phyloP scores from a whole-genome alignment of 805 yeast species.

The Hermanozyma aechmeae region DNA sequence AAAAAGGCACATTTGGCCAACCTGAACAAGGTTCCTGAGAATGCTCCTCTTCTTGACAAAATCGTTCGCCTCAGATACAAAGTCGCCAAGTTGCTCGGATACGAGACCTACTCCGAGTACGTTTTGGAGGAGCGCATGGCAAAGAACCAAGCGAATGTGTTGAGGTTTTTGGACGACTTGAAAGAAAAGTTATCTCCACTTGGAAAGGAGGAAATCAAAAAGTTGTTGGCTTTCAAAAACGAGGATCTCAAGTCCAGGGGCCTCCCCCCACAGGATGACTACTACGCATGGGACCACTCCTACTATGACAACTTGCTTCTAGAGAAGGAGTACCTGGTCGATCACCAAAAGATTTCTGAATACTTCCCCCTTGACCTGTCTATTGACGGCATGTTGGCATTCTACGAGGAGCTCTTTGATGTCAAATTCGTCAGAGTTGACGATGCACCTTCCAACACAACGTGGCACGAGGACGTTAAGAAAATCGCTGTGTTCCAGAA shows the following conservation, averaged over 20 bases:
- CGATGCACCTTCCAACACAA: slow-evolving; percentile 27
- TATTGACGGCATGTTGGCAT: slow-evolving; percentile 55
- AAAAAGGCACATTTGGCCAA: slow-evolving; percentile 56
- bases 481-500: slow-evolving; percentile 68
- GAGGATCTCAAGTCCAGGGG: slow-evolving; percentile 40
- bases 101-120: slow-evolving; percentile 58
- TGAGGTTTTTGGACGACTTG: slow-evolving; percentile 54
- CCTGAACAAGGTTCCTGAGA: slow-evolving; percentile 54
- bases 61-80: slow-evolving; percentile 56
- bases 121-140: slow-evolving; percentile 78
- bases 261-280: slow-evolving; percentile 25
- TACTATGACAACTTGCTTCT: slow-evolving; percentile 58
- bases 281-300: slow-evolving; percentile 66
- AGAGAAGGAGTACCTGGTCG: slow-evolving; percentile 63
- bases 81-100: slow-evolving; percentile 58
- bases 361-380: slow-evolving; percentile 70
- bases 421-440: slow-evolving; percentile 53
- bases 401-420: slow-evolving; percentile 63
- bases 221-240: slow-evolving; percentile 43
- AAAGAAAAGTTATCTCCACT: slow-evolving; percentile 47
- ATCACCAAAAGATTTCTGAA: slow-evolving; percentile 61
- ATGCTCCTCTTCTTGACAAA: slow-evolving; percentile 49
- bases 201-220: slow-evolving; percentile 45
- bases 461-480: slow-evolving; percentile 77
- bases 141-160: slow-evolving; percentile 51